phyloP scores from a whole-genome alignment of 106 monocot species.

The Narthecium ossifragum region DNA sequence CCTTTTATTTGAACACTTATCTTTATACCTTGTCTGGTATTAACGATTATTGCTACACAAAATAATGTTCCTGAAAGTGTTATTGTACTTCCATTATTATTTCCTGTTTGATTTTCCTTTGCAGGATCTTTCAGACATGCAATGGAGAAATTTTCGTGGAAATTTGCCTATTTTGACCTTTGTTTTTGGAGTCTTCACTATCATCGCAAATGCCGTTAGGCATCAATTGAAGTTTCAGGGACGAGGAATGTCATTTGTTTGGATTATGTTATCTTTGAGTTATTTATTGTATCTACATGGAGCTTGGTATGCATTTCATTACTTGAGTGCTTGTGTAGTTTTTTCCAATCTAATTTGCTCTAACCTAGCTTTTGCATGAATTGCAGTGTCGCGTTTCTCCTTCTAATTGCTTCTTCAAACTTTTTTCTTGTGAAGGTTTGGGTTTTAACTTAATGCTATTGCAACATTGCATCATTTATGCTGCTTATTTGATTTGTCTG shows the following conservation, averaged over 20 bases:
- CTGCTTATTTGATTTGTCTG: too few relatives aligned
- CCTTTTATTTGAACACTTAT: neutral
- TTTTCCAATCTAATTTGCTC: conserved; percentile 2
- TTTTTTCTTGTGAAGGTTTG: conserved; percentile 83
- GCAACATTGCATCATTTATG: too few relatives aligned
- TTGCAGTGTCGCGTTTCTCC: conserved; percentile 73
- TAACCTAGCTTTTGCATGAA: conserved; percentile 17
- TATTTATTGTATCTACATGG: conserved; percentile 87
- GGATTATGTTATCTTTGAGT: conserved; percentile 63
- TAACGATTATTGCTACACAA: neutral
- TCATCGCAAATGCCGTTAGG: conserved; percentile 47
- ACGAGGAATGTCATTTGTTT: conserved; percentile 65
- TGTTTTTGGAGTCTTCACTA: conserved; percentile 62
- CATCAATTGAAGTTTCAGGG: conserved; percentile 37
- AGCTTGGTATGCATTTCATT: conserved; percentile 64
- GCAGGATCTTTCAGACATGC: conserved; percentile 89
- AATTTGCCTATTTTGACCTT: conserved; percentile 70
- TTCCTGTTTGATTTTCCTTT: conserved; percentile 2
- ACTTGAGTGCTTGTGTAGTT: conserved; percentile 3
- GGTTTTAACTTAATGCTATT: too few relatives aligned
- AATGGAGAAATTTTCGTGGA: conserved; percentile 93
- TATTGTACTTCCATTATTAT: too few relatives aligned
- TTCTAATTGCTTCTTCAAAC: conserved; percentile 61
- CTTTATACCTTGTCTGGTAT: neutral
- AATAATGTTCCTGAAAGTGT: too few relatives aligned